Evolutionary conservation across 1,284 basidiomycete genomes (phyloP), one percentile per base, ranked within the genome.

Genomic region (Microbotryomycetes sp.): DNA sequence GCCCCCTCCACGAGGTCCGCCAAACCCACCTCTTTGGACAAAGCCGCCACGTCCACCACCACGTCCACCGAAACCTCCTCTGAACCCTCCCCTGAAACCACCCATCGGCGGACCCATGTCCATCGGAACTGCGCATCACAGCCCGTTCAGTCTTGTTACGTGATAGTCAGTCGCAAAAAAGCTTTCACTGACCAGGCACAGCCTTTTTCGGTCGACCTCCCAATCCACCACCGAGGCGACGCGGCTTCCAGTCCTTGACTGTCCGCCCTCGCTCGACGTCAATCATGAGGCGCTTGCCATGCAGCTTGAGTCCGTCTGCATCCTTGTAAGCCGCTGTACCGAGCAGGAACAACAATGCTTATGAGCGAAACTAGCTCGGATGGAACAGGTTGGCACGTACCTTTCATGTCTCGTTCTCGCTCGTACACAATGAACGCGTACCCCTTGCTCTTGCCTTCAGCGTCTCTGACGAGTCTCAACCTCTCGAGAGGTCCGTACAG

Each of bases 401-500:
- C 89, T 83, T 97, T 97, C 96, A 98, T 98, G 75, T 99, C 96
- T 63, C 92, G 85, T 78, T 98, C 96, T 27, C 93, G 84, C 75
- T 99, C 96, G 72, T 91, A 99, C 6, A 97, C 91, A 64, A 99
- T 82, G 76, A 99, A 99, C 18, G 94, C 96, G 76, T 97, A 98
- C 21, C 92, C 91, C 67, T 88, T 81, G 72, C 86, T 85, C 66
- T 91, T 88, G 53, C 83, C 85, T 71, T 91, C 88, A 74, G 88
- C 86, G 45, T 71, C 67, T 28, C 58, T 63, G 13, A 98, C 91
- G 56, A 99, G 87, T 57, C 88, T 81, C 70, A 97, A 87, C 60
- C 87, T 82, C 77, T 96, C 91, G 69, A 99, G 93, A 26, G 88
- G 88, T 18, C 96, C 96, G 75, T 91, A 98, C 45, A 86, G 83